Evolutionary conservation across 2,329 filamentous ascomycete species (phyloP), one percentile per base, ranked within the genome.

Genomic region (Incumbomyces delicatus): DNA sequence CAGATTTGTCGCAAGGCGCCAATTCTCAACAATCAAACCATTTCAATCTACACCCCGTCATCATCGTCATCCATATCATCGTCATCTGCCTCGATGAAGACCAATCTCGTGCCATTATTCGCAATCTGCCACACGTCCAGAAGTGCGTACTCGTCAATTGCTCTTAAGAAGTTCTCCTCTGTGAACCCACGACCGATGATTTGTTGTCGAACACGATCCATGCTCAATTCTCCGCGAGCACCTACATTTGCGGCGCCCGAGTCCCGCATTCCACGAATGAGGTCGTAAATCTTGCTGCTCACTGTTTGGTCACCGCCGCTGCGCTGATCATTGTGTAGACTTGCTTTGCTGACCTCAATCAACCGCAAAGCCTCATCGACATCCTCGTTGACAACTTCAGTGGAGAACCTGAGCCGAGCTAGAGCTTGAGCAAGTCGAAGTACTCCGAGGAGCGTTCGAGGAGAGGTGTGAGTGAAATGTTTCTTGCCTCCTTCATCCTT

Each of bases 161-260:
- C 83, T 56, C 78, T 77, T 60, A 85, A 75, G 70, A 95, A 88
- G 66, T 98, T 89, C 66, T 96, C 87, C 54, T 88, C 83, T 0
- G 90, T 98, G 66, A 95, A 98, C 2, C 92, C 92, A 76, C 95
- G 95, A 44, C 89, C 92, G 58, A 96, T 75, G 27, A 98, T 88
- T 55, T 92, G 73, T 66, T 95, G 89, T 63, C 89, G 80, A 50
- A 98, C 87, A 66, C 87, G 85, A 56, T 85, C 78, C 72, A 98
- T 77, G 65, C 83, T 92, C 58, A 98, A 69, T 66, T 95, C 89
- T 16, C 85, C 72, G 57, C 77, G 57, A 30, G 86, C 87, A 35
- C 85, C 81, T 57, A 90, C 88, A 47, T 79, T 80, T 38, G 80
- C 80, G 45, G 88, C 87, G 48, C 90, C 89, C 44, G 80, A 83